A percentile compares a stretch with the other conserved stretches of the same genome.
phyloP scores from a whole-genome alignment of 331 rosid species.

The Quercus tomentella region DNA sequence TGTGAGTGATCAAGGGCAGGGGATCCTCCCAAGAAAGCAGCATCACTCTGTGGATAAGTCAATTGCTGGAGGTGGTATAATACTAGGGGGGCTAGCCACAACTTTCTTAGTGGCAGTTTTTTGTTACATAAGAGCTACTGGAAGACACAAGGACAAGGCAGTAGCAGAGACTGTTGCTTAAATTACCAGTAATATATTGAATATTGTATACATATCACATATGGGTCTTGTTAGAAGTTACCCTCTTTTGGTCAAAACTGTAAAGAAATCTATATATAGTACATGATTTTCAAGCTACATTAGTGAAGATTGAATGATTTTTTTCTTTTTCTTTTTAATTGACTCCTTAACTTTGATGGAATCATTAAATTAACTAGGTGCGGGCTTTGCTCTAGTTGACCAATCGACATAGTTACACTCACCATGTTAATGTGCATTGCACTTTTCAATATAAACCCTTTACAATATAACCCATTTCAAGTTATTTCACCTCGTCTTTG shows the following conservation, averaged over 20 bases:
- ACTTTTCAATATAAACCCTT: too few species aligned
- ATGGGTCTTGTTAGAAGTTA: not conserved
- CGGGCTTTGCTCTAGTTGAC: too few species aligned
- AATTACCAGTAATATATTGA: not conserved
- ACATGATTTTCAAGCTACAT: not conserved
- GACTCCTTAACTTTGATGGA: too few species aligned
- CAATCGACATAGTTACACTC: too few species aligned
- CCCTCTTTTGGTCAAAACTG: not conserved
- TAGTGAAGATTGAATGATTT: not conserved
- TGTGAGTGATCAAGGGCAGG: conserved; percentile 19
- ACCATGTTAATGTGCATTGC: too few species aligned
- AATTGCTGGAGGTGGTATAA: conserved; percentile 42
- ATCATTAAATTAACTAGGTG: too few species aligned
- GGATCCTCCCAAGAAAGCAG: conserved; percentile 27
- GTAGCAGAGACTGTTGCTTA: not conserved
- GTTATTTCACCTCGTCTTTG: too few species aligned
- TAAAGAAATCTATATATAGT: conserved; percentile 14
- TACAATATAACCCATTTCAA: too few species aligned
- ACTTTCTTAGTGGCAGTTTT: conserved; percentile 40
- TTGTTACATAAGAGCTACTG: conserved; percentile 48
- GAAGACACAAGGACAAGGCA: conserved; percentile 13
- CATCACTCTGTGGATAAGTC: conserved; percentile 37
- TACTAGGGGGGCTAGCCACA: conserved; percentile 51
- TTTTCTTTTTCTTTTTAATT: not conserved
- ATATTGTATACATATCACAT: not conserved